Conservation (phyloP, 371 early-diverging fungal species). For the Polyrhizophydium stewartii region DNA sequence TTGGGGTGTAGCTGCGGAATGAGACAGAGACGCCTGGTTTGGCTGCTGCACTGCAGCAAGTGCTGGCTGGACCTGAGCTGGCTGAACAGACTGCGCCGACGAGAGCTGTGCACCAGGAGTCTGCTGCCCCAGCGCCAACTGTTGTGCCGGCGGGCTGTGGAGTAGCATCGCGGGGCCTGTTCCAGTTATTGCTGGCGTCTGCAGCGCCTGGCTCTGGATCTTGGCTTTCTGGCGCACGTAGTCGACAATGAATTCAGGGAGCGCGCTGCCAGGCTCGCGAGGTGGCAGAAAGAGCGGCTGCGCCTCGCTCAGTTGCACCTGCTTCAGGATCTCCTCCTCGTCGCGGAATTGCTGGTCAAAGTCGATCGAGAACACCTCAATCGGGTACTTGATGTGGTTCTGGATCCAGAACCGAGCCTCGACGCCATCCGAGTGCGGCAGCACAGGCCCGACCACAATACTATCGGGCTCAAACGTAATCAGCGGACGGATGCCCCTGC, state of each 20-base stretch:
- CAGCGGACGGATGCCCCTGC: conserved; percentile 28
- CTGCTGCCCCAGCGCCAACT: too few relatives aligned
- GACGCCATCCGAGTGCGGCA: conserved; percentile 46
- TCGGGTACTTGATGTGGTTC: conserved; percentile 40
- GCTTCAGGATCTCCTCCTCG: conserved; percentile 40
- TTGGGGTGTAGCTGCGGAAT: too few relatives aligned
- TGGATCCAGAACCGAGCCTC: conserved; percentile 34
- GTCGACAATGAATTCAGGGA: conserved; percentile 34
- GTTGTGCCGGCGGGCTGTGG: too few relatives aligned
- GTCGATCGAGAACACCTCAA: conserved; percentile 47
- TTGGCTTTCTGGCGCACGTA: conserved; percentile 15
- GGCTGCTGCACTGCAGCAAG: too few relatives aligned
- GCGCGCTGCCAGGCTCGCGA: conserved; percentile 33
- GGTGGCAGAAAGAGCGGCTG: conserved; percentile 35
- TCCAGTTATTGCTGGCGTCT: background rate
- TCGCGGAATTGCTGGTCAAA: conserved; percentile 47
- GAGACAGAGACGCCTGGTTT: too few relatives aligned
- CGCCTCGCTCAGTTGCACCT: conserved; percentile 29
- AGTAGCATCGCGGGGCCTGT: too few relatives aligned
- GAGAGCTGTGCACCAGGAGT: too few relatives aligned
- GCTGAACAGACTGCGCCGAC: too few relatives aligned
- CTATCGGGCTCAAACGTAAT: conserved; percentile 43
- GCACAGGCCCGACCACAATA: conserved; percentile 36
- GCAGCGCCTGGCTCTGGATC: conserved; percentile 3
- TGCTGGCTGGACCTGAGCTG: too few relatives aligned